Evolutionary conservation across 768 basidiomycete species (phyloP).

Genomic region (Lactarius pseudohatsudake): DNA sequence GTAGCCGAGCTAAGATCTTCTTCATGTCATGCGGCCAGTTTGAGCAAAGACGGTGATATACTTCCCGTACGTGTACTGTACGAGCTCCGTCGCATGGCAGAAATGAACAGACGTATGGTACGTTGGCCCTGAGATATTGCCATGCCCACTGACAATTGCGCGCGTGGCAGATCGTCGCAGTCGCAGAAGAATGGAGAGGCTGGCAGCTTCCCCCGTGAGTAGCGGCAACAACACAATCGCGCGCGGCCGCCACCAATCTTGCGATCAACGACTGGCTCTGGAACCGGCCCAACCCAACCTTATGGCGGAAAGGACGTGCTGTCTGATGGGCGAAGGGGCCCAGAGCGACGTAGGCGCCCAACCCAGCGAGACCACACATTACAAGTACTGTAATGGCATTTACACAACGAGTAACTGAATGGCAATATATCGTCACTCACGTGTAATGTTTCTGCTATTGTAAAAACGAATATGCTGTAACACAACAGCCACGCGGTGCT

Average conservation of each 20-base stretch:
- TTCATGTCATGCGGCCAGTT: neutral
- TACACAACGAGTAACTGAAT: neutral
- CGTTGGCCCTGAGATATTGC: neutral
- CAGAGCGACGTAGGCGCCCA: neutral
- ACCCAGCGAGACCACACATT: too few relatives aligned
- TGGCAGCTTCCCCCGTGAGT: neutral
- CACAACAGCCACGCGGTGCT: neutral
- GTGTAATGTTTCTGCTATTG: neutral
- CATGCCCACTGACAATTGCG: neutral
- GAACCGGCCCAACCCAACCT: neutral
- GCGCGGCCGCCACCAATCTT: neutral
- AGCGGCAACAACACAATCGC: neutral
- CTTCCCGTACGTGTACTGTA: neutral
- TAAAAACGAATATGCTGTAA: neutral
- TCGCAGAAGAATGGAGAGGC: neutral
- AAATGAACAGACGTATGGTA: neutral
- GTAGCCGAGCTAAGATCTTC: neutral
- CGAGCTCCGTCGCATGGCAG: neutral
- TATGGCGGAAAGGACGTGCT: neutral
- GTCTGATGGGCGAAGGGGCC: too few relatives aligned
- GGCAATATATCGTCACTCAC: neutral
- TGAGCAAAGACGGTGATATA: neutral
- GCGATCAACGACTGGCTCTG: neutral
- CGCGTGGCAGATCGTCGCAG: neutral
- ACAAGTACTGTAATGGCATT: too few relatives aligned